Evolutionary conservation across 2,329 filamentous ascomycete species (phyloP).

Genomic region (Epichloe coenophiala): DNA sequence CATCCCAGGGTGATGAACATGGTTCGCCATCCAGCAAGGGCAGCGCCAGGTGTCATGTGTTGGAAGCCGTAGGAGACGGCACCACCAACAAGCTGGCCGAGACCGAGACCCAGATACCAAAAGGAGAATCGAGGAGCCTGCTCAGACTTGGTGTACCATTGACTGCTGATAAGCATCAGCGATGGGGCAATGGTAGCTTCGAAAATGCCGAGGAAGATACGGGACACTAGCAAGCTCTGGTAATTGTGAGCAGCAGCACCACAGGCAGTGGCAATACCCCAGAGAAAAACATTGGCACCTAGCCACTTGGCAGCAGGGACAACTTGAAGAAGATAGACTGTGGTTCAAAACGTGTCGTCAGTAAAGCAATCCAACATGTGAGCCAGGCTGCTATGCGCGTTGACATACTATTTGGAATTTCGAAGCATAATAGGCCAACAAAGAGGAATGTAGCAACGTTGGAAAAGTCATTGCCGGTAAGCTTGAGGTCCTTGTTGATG

Average conservation of each 20-base stretch:
- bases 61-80: constrained; percentile 51
- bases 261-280: constrained; percentile 42
- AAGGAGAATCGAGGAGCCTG: constrained; percentile 45
- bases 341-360: not conserved
- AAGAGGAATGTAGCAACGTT: constrained; percentile 50
- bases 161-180: constrained; percentile 45
- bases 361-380: not conserved
- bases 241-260: constrained; percentile 42
- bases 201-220: constrained; percentile 47
- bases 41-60: constrained; percentile 35
- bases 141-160: constrained; percentile 50
- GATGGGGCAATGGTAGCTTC: constrained; percentile 47
- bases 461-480: constrained; percentile 47
- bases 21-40: constrained; percentile 52
- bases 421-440: constrained; percentile 44
- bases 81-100: constrained; percentile 48
- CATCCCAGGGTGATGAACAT: constrained; percentile 56
- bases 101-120: constrained; percentile 47
- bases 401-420: constrained; percentile 42
- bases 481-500: constrained; percentile 34
- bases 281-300: constrained; percentile 42
- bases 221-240: constrained; percentile 36
- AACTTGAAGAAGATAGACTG: constrained; percentile 44
- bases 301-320: constrained; percentile 49
- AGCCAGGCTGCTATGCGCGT: too few relatives aligned